A percentile compares a stretch with the other conserved stretches of the same genome.
Conservation (phyloP, 2,329 filamentous ascomycete genomes). For the Monosporascus sp. region DNA sequence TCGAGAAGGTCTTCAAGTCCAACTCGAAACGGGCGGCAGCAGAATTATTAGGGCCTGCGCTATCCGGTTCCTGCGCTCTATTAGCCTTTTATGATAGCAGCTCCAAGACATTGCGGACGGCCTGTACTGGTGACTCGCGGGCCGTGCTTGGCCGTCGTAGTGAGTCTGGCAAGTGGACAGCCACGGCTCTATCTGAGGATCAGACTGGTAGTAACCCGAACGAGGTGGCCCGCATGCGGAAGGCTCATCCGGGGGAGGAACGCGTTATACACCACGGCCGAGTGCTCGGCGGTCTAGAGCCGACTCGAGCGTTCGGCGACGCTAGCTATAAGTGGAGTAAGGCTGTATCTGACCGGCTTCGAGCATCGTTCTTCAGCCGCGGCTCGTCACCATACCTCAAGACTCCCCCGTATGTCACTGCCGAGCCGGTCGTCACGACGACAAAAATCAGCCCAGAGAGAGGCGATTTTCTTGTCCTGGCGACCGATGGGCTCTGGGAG, state of each 20-base stretch:
- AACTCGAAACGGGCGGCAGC: constrained; percentile 88
- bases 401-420: constrained; percentile 94
- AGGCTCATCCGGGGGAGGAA: constrained; percentile 83
- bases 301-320: constrained; percentile 91
- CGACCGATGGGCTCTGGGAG: constrained; percentile 96
- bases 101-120: constrained; percentile 83
- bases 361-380: constrained; percentile 81
- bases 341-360: constrained; percentile 77
- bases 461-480: constrained; percentile 93
- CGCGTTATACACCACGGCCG: constrained; percentile 84
- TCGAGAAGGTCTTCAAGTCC: constrained; percentile 82
- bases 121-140: constrained; percentile 93
- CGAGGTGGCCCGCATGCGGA: constrained; percentile 76
- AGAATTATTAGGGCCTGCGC: constrained; percentile 83
- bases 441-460: constrained; percentile 85
- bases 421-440: constrained; percentile 89
- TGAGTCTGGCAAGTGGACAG: constrained; percentile 82
- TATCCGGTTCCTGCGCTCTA: constrained; percentile 95
- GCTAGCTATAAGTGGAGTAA: constrained; percentile 94
- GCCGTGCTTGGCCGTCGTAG: constrained; percentile 82
- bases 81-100: constrained; percentile 92
- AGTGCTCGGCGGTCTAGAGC: constrained; percentile 86
- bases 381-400: constrained; percentile 71
- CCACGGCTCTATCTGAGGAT: constrained; percentile 82
- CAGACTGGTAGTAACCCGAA: constrained; percentile 87